Percentiles rank a stretch among this genome's conserved stretches.
These are phyloP conservation scores for Orbilia ellipsospora DNA, from an alignment of 2,329 filamentous ascomycete genomes.

Conservation along the genomic window DNA sequence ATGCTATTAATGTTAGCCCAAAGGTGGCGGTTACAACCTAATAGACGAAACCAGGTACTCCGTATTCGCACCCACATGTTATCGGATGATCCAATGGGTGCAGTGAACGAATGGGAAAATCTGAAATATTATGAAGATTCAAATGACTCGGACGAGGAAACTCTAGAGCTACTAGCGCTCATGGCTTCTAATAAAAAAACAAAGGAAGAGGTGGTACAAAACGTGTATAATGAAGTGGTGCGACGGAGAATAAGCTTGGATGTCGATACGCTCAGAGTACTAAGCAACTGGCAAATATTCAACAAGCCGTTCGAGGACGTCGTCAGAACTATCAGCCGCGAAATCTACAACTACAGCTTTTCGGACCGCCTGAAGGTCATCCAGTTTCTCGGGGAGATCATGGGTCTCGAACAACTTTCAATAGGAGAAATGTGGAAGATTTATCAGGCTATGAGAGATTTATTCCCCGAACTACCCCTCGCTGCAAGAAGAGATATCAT, in stretches of 20 bases:
- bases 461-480: slow-evolving; percentile 70
- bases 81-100: slow-evolving; percentile 77
- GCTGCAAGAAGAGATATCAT: slow-evolving; percentile 77
- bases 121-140: slow-evolving; percentile 62
- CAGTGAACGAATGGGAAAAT: slow-evolving; percentile 73
- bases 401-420: slow-evolving; percentile 43
- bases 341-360: slow-evolving; percentile 56
- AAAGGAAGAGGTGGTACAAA: slow-evolving; percentile 41
- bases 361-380: slow-evolving; percentile 57
- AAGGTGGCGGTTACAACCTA: slow-evolving; percentile 73
- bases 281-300: slow-evolving; percentile 54
- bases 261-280: slow-evolving; percentile 38
- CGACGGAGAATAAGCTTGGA: slow-evolving; percentile 54
- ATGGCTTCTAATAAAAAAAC: slow-evolving; percentile 48
- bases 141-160: slow-evolving; percentile 47
- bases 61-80: slow-evolving; percentile 81
- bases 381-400: slow-evolving; percentile 56
- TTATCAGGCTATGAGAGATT: slow-evolving; percentile 41
- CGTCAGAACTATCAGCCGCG: slow-evolving; percentile 54
- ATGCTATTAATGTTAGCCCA: slow-evolving; percentile 76
- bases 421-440: slow-evolving; percentile 40
- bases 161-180: slow-evolving; percentile 49
- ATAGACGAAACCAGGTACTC: slow-evolving; percentile 77
- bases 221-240: slow-evolving; percentile 55
- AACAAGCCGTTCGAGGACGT: slow-evolving; percentile 56